Percentiles rank a stretch among this genome's conserved stretches.
Evolutionary conservation across 306 rosid species (phyloP).

Genomic region (Vachellia collinsii): DNA sequence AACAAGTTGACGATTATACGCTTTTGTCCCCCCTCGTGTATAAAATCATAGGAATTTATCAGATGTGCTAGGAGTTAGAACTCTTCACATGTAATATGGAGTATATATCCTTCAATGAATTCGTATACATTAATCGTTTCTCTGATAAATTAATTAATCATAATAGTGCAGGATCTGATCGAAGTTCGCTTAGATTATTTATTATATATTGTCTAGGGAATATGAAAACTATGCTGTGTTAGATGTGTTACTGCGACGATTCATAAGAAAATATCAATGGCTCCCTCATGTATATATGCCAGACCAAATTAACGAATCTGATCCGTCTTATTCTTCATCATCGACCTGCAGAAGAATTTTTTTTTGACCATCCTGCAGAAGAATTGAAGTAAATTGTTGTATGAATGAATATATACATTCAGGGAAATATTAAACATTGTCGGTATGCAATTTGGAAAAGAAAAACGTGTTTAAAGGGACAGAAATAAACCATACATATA

Average conservation of each 20-base stretch:
- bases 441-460: not conserved
- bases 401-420: not conserved
- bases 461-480: not conserved
- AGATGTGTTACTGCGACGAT: slow-evolving; percentile 14
- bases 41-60: not conserved
- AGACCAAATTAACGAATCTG: slow-evolving; percentile 2
- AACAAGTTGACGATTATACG: slow-evolving; percentile 13
- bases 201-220: not conserved
- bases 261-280: not conserved
- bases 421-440: not conserved
- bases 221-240: not conserved
- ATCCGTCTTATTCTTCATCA: not conserved
- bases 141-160: not conserved
- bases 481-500: not conserved
- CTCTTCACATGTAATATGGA: no score
- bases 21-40: slow-evolving; percentile 2
- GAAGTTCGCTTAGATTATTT: not conserved
- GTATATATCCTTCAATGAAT: not conserved
- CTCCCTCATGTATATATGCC: not conserved
- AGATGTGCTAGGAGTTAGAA: not conserved
- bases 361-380: no score
- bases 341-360: not conserved
- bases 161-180: not conserved
- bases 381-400: not conserved
- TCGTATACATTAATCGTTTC: not conserved